Evolutionary conservation across 2,329 filamentous ascomycete species (phyloP), one percentile per base, ranked within the genome.

Genomic region (Malbranchea zuffiana): DNA sequence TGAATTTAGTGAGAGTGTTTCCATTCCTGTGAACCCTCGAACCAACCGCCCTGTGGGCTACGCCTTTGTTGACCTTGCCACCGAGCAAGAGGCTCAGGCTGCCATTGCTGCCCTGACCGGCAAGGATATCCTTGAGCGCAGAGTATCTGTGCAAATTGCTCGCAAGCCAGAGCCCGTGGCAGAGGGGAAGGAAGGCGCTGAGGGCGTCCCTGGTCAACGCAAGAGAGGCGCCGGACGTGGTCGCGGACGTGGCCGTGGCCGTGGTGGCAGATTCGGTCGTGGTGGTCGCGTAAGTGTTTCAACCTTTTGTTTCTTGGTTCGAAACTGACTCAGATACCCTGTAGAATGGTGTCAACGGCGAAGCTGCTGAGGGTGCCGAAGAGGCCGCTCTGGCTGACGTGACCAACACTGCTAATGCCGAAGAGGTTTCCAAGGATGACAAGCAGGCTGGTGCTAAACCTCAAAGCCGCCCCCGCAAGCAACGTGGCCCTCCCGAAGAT

Each of bases 1-100:
- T 40, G 50, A 31, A 13, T 6, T 41, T 57, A 96, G 90, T 67
- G 90, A 98, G 74, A 93, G 85, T 65, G 88, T 88, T 65, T 96
- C 90, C 54, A 98, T 98, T 67, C 90, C 90, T 52, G 94, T 92
- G 76, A 96, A 98, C 74, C 90, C 90, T 61, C 88, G 90, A 66
- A 98, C 88, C 67, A 88, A 86, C 67, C 88, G 90, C 62, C 88
- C 90, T 48, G 90, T 98, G 63, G 90, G 90, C 60, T 98, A 96
- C 66, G 90, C 90, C 60, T 98, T 98, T 62, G 90, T 98, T 63
- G 90, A 96, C 61, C 82, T 98, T 49, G 92, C 85, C 45, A 95
- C 88, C 48, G 84, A 90, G 43, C 78, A 77, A 50, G 90, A 96
- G 72, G 90, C 90, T 47, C 84, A 95, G 68, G 84, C 86, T 63